Conservation (phyloP, 345 rosid genomes). For the Tarenaya hassleriana region DNA sequence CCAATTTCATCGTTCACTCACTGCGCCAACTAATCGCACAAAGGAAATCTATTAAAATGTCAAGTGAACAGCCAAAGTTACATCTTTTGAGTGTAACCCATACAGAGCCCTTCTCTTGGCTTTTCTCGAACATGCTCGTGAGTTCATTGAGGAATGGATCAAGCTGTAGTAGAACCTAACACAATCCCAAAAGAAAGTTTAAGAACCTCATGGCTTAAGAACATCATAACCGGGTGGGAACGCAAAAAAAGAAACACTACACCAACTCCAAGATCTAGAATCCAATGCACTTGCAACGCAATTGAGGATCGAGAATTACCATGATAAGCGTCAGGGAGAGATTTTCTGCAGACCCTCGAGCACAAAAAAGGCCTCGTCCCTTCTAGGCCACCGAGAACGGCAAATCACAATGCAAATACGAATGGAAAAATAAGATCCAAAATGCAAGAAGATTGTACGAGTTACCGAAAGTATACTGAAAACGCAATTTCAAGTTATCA, state of each 20-base stretch:
- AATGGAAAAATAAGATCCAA: constrained; percentile 16
- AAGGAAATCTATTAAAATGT: background rate
- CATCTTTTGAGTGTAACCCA: constrained; percentile 98
- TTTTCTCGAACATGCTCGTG: constrained; percentile 79
- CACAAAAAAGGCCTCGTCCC: background rate
- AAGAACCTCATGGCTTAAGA: constrained; percentile 5
- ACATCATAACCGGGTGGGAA: constrained; percentile 3
- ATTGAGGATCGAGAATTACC: constrained; percentile 24
- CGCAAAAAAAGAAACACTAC: background rate
- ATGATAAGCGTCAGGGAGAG: constrained; percentile 15
- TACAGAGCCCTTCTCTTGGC: constrained; percentile 70
- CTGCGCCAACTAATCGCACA: background rate
- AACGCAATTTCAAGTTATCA: constrained; percentile 1
- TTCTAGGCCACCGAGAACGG: constrained; percentile 9
- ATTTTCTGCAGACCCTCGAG: constrained; percentile 14
- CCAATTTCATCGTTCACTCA: background rate
- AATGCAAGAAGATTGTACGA: too few relatives aligned
- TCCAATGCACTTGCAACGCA: background rate
- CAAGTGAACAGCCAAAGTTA: constrained; percentile 22
- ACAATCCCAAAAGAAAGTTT: background rate
- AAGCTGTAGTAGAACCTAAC: constrained; percentile 63
- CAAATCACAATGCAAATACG: constrained; percentile 20
- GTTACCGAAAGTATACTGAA: constrained; percentile 1
- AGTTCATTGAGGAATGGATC: constrained; percentile 93
- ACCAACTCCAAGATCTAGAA: background rate